A percentile compares a stretch with the other conserved stretches of the same genome.
phyloP scores from a whole-genome alignment of 202 grass and related monocot genomes.

The Panicum virgatum region DNA sequence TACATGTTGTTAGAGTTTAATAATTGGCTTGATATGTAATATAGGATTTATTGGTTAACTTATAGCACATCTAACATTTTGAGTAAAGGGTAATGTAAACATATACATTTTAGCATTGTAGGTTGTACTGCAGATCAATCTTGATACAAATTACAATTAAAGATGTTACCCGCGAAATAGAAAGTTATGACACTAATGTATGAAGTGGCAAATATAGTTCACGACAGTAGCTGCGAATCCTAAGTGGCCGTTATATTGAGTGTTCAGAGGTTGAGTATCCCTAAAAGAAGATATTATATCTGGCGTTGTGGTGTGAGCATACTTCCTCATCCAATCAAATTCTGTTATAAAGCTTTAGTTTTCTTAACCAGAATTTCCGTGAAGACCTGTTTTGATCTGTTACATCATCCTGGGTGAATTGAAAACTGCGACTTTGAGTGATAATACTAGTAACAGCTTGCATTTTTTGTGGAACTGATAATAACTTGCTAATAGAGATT shows the following conservation, averaged over 20 bases:
- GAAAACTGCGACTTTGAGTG: neutral
- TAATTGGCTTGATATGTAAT: conserved; percentile 5
- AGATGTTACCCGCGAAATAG: neutral
- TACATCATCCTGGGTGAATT: neutral
- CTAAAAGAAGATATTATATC: neutral
- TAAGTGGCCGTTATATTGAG: neutral
- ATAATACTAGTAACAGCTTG: neutral
- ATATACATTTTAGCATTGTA: neutral
- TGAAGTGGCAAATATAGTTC: neutral
- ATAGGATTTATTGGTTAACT: neutral
- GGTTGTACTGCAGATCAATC: neutral
- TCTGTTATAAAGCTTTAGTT: neutral
- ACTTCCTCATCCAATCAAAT: neutral
- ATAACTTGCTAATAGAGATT: neutral
- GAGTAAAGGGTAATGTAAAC: neutral
- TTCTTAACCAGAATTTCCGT: neutral
- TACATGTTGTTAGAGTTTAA: neutral
- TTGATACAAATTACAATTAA: neutral
- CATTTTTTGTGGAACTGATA: neutral
- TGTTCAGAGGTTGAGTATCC: neutral
- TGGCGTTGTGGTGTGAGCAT: neutral
- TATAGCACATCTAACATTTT: neutral
- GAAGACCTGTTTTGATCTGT: neutral
- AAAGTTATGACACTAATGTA: neutral
- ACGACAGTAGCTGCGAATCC: neutral